phyloP scores from a whole-genome alignment of 352 stramenopile genomes.

The Phytophthora pinifolia region DNA sequence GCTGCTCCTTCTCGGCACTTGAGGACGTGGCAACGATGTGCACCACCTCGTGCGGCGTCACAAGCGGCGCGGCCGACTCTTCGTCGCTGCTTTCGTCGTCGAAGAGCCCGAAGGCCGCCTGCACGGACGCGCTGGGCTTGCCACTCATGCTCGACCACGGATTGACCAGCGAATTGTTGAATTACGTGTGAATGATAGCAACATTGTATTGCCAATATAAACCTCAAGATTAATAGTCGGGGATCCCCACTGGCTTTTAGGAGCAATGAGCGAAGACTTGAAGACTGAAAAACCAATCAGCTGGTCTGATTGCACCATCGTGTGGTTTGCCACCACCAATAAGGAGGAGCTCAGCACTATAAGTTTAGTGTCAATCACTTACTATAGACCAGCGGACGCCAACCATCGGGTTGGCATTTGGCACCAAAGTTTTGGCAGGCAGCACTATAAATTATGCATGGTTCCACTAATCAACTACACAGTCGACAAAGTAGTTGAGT shows the following conservation, averaged over 20 bases:
- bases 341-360: too few relatives aligned
- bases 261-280: constrained; percentile 24
- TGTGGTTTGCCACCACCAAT: too few relatives aligned
- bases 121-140: constrained; percentile 50
- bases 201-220: constrained; percentile 4
- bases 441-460: too few relatives aligned
- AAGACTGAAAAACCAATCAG: too few relatives aligned
- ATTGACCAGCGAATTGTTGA: constrained; percentile 1
- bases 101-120: constrained; percentile 81
- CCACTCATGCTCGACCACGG: constrained; percentile 13
- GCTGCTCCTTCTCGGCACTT: constrained; percentile 9
- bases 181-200: not conserved
- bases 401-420: too few relatives aligned
- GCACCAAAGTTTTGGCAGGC: too few relatives aligned
- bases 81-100: constrained; percentile 82
- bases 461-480: too few relatives aligned
- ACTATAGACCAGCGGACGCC: too few relatives aligned
- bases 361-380: too few relatives aligned
- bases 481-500: too few relatives aligned
- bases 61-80: constrained; percentile 13
- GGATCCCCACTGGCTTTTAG: constrained; percentile 29
- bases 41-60: constrained; percentile 27
- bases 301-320: too few relatives aligned
- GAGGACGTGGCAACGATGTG: constrained; percentile 14
- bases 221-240: constrained; percentile 3